Evolutionary conservation across 768 basidiomycete genomes (phyloP).

Genomic region (Pleurotus giganteus): DNA sequence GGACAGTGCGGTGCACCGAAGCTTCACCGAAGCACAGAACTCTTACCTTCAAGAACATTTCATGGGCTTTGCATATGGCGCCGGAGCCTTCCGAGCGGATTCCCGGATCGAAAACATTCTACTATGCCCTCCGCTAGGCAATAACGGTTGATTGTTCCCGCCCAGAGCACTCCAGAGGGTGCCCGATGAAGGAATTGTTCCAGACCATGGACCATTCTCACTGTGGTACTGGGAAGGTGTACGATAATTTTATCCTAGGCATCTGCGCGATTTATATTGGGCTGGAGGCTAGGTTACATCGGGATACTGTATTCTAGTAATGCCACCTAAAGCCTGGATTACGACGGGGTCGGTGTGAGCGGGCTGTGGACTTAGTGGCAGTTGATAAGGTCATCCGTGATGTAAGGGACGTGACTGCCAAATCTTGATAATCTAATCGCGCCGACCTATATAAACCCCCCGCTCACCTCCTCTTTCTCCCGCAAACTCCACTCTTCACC

Average conservation of each 20-base stretch:
- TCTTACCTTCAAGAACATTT: not conserved
- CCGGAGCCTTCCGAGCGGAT: constrained; percentile 3
- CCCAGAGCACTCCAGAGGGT: constrained; percentile 9
- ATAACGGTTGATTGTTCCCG: not conserved
- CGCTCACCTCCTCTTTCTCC: not conserved
- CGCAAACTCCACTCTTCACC: constrained; percentile 10
- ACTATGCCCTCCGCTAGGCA: not conserved
- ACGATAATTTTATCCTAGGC: not conserved
- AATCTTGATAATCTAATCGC: constrained; percentile 7
- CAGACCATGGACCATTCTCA: not conserved
- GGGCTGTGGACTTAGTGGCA: constrained; percentile 2
- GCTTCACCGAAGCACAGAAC: not conserved
- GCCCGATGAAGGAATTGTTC: not conserved
- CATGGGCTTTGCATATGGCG: not conserved
- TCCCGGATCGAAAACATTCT: not conserved
- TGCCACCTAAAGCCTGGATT: not conserved
- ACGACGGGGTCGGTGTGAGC: not conserved
- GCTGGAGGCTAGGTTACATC: not conserved
- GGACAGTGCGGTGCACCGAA: constrained; percentile 8
- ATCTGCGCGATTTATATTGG: not conserved
- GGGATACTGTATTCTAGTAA: not conserved
- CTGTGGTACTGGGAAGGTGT: too few relatives aligned
- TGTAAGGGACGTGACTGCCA: not conserved
- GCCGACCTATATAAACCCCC: constrained; percentile 4
- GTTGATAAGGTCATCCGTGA: constrained; percentile 7